Percentiles rank a stretch among this genome's conserved stretches.
Conservation (phyloP, 148 eudicot species). For the Chenopodium quinoa region DNA sequence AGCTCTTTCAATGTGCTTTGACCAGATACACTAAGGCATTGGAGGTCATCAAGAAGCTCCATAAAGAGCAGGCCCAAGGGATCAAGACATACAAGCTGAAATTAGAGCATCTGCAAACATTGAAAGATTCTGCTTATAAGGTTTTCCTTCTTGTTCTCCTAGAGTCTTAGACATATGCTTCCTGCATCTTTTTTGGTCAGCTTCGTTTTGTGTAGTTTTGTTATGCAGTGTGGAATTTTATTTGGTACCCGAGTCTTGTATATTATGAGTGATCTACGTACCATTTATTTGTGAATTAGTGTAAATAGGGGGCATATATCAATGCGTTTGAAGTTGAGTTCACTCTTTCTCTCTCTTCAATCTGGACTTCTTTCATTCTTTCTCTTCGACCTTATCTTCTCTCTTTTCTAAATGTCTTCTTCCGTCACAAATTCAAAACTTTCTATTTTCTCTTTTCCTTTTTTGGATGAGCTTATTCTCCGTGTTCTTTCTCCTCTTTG, state of each 20-base stretch:
- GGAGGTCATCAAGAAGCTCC: constrained; percentile 98
- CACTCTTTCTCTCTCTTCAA: no score
- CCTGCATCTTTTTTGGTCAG: constrained; percentile 3
- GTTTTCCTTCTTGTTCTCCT: constrained; percentile 34
- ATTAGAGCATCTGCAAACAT: constrained; percentile 87
- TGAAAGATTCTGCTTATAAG: constrained; percentile 94
- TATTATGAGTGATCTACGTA: not conserved
- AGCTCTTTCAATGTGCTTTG: constrained; percentile 17
- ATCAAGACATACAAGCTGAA: constrained; percentile 82
- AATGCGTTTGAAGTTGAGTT: not conserved
- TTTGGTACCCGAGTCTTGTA: not conserved
- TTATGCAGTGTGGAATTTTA: not conserved
- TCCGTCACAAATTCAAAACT: no score
- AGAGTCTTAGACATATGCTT: not conserved
- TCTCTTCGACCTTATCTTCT: no score
- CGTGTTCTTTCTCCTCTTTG: no score
- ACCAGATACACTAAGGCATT: constrained; percentile 93
- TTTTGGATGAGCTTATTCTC: no score
- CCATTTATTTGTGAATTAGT: not conserved
- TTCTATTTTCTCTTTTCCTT: no score
- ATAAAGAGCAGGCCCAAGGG: constrained; percentile 96
- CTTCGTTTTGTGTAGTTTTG: not conserved
- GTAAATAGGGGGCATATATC: not conserved
- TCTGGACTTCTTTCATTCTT: no score
- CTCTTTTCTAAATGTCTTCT: no score